Evolutionary conservation across 1,284 basidiomycete species (phyloP).

Genomic region (Melampsora americana): DNA sequence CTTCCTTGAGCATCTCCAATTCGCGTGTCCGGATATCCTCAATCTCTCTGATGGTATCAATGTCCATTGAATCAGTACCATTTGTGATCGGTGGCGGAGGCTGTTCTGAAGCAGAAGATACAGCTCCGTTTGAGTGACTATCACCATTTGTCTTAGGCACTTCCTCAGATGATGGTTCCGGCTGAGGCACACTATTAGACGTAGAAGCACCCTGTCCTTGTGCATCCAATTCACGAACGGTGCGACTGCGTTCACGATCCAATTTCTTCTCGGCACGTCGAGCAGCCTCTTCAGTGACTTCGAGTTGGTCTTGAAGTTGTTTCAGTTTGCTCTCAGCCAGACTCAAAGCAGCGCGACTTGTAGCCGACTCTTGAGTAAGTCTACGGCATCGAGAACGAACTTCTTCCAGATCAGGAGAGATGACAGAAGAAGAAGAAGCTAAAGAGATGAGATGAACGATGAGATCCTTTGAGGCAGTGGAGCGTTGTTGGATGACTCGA

Average conservation of each 20-base stretch:
- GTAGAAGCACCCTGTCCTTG: conserved; percentile 34
- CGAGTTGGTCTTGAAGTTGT: conserved; percentile 47
- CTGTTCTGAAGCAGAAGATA: conserved; percentile 23
- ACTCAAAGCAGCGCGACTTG: conserved; percentile 34
- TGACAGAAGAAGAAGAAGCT: conserved; percentile 37
- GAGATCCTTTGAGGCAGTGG: conserved; percentile 42
- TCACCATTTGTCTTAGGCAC: conserved; percentile 12
- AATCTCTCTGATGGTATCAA: conserved; percentile 37
- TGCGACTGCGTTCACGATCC: conserved; percentile 48
- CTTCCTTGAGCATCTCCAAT: conserved; percentile 42
- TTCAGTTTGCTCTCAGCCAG: conserved; percentile 46
- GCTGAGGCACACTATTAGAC: conserved; percentile 14
- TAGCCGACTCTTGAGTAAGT: conserved; percentile 36
- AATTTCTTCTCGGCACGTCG: conserved; percentile 49
- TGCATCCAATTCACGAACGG: conserved; percentile 49
- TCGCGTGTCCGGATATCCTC: conserved; percentile 45
- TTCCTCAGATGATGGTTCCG: conserved; percentile 4
- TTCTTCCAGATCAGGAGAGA: conserved; percentile 40
- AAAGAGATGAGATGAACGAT: conserved; percentile 43
- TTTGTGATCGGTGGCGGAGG: conserved; percentile 29
- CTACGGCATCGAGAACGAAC: conserved; percentile 28
- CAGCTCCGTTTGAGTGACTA: conserved; percentile 22
- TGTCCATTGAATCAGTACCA: conserved; percentile 38
- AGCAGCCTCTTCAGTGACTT: conserved; percentile 47
- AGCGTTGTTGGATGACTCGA: conserved; percentile 39